Base-by-base conservation (phyloP, 768 basidiomycete species). In the Hericium erinaceus region DNA sequence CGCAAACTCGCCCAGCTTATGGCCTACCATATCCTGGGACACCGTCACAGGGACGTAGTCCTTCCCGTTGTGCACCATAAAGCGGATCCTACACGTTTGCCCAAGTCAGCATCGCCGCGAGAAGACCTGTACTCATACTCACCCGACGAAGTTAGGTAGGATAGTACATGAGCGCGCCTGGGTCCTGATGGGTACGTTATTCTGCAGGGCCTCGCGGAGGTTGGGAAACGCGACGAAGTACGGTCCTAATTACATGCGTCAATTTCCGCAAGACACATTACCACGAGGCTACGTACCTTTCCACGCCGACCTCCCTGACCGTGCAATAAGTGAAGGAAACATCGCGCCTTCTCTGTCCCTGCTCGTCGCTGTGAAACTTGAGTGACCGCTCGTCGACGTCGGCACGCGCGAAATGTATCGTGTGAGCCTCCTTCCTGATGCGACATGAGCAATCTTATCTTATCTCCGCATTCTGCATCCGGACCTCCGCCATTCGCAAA, bases 21-120 rank as follows among this genome's bases (percentile, higher is more conserved):
- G 95, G 0, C 95, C 95, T 1, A 99, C 92, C 95, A 98, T 98
- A 70, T 98, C 95, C 69, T 95, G 92, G 3, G 90, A 93, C 62
- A 99, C 79, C 48, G 78, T 72, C 41, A 99, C 87, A 0, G 94
- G 94, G 4, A 86, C 58, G 69, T 92, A 95, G 65, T 91, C 83
- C 72, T 86, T 92, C 39, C 95, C 95, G 63, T 98, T 98, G 72
- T 99, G 94, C 2, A 99, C 92, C 70, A 89, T 74, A 70, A 99
- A 98, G 40, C 84, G 82, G 39, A 95, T 75, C 3, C 93, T 95
- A 67, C 3, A n/a, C 46, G 26, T 20, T 24, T 22, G 16, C 37
- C 6, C 6, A 33, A 33, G 6, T 20, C 26, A 37, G 40, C 2
- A 26, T 28, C 10, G 24, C 5, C 16, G 11, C 33, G 16, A 12